These are phyloP conservation scores for Xerocomellus intermedius DNA, from an alignment of 768 basidiomycete genomes.

Conservation along the genomic window DNA sequence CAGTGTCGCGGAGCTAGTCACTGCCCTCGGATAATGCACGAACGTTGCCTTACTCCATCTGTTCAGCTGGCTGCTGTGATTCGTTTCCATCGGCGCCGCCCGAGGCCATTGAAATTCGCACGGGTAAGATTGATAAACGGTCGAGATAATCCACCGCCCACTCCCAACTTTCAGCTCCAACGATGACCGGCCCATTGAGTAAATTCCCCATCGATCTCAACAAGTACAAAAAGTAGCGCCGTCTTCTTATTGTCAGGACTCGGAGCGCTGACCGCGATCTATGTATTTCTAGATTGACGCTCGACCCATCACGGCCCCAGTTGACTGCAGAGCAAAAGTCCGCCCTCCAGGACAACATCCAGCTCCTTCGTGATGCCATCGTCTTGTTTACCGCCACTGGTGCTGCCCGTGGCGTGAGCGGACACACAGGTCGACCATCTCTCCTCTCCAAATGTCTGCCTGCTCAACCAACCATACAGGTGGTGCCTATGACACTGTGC, in stretches of 20 bases:
- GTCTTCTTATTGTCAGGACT: background rate
- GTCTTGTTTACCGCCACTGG: slow-evolving; percentile 86
- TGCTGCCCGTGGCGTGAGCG: slow-evolving; percentile 81
- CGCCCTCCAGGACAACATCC: slow-evolving; percentile 65
- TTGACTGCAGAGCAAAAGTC: slow-evolving; percentile 63
- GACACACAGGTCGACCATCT: slow-evolving; percentile 63
- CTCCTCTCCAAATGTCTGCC: background rate
- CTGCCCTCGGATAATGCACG: background rate
- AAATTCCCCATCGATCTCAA: slow-evolving; percentile 78
- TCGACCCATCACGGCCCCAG: slow-evolving; percentile 67
- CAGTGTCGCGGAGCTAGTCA: slow-evolving; percentile 11
- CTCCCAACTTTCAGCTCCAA: slow-evolving; percentile 10
- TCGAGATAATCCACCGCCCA: background rate
- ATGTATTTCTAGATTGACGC: slow-evolving; percentile 56
- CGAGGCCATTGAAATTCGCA: slow-evolving; percentile 25
- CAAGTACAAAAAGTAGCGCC: slow-evolving; percentile 65
- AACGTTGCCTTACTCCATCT: slow-evolving; percentile 13
- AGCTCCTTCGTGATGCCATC: slow-evolving; percentile 80
- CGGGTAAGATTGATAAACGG: slow-evolving; percentile 24
- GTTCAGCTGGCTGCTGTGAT: background rate
- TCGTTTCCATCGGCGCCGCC: background rate
- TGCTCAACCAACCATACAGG: slow-evolving; percentile 34
- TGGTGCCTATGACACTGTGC: slow-evolving; percentile 74
- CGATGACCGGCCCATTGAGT: slow-evolving; percentile 41
- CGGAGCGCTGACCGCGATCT: slow-evolving; percentile 1